A percentile compares a stretch with the other conserved stretches of the same genome.
Evolutionary conservation across 345 rosid species (phyloP).

Genomic region (Conringia planisiliqua): DNA sequence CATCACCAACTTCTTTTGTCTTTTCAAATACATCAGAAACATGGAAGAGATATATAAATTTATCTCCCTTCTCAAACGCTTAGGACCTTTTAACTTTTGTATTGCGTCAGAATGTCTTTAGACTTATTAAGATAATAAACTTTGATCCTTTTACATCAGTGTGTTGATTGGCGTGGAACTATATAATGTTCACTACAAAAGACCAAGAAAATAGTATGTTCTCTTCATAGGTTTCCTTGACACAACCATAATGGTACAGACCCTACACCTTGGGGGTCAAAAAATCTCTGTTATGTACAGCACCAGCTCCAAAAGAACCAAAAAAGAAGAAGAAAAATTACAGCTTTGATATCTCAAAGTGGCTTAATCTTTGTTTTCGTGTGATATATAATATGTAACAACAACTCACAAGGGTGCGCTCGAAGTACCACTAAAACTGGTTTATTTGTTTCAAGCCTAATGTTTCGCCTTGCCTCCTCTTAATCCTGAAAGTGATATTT

Average conservation of each 20-base stretch:
- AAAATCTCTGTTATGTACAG: conserved; percentile 19
- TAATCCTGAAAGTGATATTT: not conserved
- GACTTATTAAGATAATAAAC: not conserved
- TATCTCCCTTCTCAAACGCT: not conserved
- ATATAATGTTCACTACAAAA: not conserved
- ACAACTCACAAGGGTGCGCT: conserved; percentile 16
- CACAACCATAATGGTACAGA: conserved; percentile 18
- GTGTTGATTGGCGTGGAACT: not conserved
- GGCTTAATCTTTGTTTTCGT: conserved; percentile 17
- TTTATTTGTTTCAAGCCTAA: not conserved
- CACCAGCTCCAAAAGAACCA: conserved; percentile 21
- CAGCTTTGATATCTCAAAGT: not conserved
- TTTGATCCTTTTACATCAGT: not conserved
- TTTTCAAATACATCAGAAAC: conserved; percentile 11
- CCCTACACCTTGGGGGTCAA: conserved; percentile 10
- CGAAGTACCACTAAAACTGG: conserved; percentile 13
- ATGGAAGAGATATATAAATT: not conserved
- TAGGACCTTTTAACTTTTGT: conserved; percentile 12
- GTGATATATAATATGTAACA: conserved; percentile 24
- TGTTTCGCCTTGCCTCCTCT: not conserved
- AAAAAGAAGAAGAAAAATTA: conserved; percentile 1
- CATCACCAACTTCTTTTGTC: conserved; percentile 4
- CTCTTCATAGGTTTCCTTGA: conserved; percentile 21
- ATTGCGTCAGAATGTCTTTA: conserved; percentile 7
- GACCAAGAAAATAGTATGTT: conserved; percentile 7